Evolutionary conservation across 805 yeast species (phyloP).

Genomic region (Candida khao-thaluensis): DNA sequence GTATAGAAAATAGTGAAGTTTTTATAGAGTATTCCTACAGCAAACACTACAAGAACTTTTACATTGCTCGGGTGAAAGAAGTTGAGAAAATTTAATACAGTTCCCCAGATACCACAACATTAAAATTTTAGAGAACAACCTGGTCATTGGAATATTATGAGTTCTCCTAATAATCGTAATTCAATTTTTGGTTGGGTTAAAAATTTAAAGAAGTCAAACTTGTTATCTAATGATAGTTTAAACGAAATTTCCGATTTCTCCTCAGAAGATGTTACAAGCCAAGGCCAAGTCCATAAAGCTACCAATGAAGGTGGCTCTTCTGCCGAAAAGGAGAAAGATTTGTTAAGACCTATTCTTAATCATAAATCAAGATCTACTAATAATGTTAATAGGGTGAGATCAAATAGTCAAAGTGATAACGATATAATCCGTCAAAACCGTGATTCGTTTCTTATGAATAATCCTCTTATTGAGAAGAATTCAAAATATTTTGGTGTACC

Average conservation of each 20-base stretch:
- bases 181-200: constrained; percentile 48
- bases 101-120: no score
- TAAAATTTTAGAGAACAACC: no score
- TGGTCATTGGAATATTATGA: no score
- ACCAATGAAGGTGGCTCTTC: not conserved
- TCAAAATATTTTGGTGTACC: constrained; percentile 77
- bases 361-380: constrained; percentile 53
- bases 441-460: constrained; percentile 49
- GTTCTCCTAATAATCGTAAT: constrained; percentile 37
- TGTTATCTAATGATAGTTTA: constrained; percentile 38
- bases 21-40: no score
- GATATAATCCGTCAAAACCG: constrained; percentile 43
- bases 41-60: no score
- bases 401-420: constrained; percentile 26
- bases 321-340: constrained; percentile 17
- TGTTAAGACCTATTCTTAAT: constrained; percentile 47
- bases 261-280: constrained; percentile 11
- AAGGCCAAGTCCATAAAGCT: constrained; percentile 1
- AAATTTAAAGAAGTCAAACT: constrained; percentile 37
- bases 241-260: constrained; percentile 28
- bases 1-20: no score
- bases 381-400: constrained; percentile 39
- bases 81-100: no score
- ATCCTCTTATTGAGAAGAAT: constrained; percentile 44
- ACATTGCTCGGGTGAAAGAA: no score